Evolutionary conservation across 805 yeast genomes (phyloP).

Genomic region (Isabelozyma heimii): DNA sequence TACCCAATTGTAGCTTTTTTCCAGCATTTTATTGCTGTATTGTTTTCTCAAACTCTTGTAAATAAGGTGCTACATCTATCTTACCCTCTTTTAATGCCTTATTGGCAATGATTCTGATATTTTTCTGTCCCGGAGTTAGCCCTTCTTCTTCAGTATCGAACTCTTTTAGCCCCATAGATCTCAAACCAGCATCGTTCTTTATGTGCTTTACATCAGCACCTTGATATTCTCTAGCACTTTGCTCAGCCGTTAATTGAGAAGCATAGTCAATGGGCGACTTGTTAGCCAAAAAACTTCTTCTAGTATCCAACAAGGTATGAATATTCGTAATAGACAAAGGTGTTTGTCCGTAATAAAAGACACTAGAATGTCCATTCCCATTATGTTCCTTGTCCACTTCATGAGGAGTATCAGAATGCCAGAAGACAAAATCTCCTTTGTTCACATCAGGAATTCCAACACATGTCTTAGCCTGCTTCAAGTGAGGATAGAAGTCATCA

Average conservation of each 20-base stretch:
- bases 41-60: background rate
- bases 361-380: constrained; percentile 37
- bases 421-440: constrained; percentile 42
- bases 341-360: constrained; percentile 33
- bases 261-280: constrained; percentile 11
- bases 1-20: too few relatives aligned
- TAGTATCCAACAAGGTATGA: constrained; percentile 12
- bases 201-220: constrained; percentile 15
- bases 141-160: constrained; percentile 18
- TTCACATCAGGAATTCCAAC: constrained; percentile 35
- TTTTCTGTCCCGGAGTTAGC: constrained; percentile 21
- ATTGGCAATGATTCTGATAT: constrained; percentile 21
- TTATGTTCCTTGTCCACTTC: constrained; percentile 37
- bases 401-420: constrained; percentile 44
- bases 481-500: constrained; percentile 29
- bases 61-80: background rate
- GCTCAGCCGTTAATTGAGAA: constrained; percentile 12
- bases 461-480: constrained; percentile 24
- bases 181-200: constrained; percentile 10
- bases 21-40: too few relatives aligned
- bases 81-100: constrained; percentile 6
- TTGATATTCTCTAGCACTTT: constrained; percentile 15
- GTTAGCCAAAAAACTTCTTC: constrained; percentile 7
- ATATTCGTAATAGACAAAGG: constrained; percentile 24
- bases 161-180: constrained; percentile 22